phyloP scores from a whole-genome alignment of 257 asterid genomes.

The Phtheirospermum japonicum region DNA sequence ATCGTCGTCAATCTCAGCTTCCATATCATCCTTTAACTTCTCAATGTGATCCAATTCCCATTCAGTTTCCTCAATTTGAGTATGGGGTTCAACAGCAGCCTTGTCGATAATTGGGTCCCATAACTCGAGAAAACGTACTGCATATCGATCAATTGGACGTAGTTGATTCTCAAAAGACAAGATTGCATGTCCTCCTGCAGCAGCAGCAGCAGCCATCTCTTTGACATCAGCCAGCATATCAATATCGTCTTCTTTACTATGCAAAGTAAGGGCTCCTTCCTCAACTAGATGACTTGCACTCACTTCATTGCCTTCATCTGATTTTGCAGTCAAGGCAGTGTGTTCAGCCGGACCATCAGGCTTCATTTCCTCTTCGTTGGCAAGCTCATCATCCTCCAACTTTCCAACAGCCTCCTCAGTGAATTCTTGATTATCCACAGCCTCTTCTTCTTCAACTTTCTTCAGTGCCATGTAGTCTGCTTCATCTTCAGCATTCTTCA shows the following conservation, averaged over 20 bases:
- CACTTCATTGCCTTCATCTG: conserved; percentile 41
- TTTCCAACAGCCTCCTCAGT: conserved; percentile 86
- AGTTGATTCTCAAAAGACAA: conserved; percentile 81
- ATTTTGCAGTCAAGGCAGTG: conserved; percentile 34
- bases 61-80: conserved; percentile 73
- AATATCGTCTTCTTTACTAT: conserved; percentile 73
- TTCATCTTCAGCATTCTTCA: conserved; percentile 96
- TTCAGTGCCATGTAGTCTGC: conserved; percentile 98
- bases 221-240: conserved; percentile 96
- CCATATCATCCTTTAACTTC: conserved; percentile 97
- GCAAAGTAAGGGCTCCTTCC: conserved; percentile 45
- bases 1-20: conserved; percentile 96
- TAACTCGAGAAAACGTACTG: conserved; percentile 76
- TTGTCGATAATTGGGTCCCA: conserved; percentile 96
- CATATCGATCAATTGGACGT: conserved; percentile 94
- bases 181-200: conserved; percentile 81
- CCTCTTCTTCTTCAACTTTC: conserved; percentile 99
- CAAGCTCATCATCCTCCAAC: conserved; percentile 90
- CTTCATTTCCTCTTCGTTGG: conserved; percentile 78
- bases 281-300: conserved; percentile 46
- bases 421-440: conserved; percentile 97
- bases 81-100: conserved; percentile 53
- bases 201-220: conserved; percentile 98
- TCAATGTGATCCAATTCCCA: conserved; percentile 98
- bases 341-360: conserved; percentile 62